Percentiles rank a stretch among this genome's conserved stretches.
phyloP scores from a whole-genome alignment of 192 early-diverging fungal genomes.

The Helicostylum pulchrum region DNA sequence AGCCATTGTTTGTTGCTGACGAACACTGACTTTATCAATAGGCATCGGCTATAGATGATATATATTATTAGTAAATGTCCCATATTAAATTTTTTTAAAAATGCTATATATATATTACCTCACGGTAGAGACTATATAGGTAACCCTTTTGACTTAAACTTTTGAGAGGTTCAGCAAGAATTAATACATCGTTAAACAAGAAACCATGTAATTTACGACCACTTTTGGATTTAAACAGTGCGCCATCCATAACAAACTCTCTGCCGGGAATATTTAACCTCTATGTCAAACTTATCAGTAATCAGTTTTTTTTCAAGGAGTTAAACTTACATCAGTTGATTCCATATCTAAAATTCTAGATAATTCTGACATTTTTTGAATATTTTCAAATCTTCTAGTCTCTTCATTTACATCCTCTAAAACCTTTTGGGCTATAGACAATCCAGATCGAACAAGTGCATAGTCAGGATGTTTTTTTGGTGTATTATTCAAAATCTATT shows the following conservation, averaged over 20 bases:
- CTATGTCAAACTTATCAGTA: conserved; percentile 27
- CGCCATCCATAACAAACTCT: conserved; percentile 68
- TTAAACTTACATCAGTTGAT: conserved; percentile 39
- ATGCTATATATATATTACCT: no score
- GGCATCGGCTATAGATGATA: conserved; percentile 25
- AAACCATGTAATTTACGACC: conserved; percentile 70
- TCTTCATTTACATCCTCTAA: conserved; percentile 85
- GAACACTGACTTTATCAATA: conserved; percentile 12
- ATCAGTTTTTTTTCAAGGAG: background rate
- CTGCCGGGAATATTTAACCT: conserved; percentile 56
- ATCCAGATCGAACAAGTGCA: conserved; percentile 56
- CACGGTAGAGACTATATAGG: conserved; percentile 43
- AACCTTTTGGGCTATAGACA: conserved; percentile 62
- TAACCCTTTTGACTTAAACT: conserved; percentile 35
- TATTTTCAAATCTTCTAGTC: conserved; percentile 58
- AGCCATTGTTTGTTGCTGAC: conserved; percentile 18
- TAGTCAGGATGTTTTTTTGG: conserved; percentile 77
- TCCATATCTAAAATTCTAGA: conserved; percentile 57
- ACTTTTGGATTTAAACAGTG: conserved; percentile 71
- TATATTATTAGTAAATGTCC: no score
- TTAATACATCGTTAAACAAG: conserved; percentile 71
- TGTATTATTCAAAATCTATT: conserved; percentile 73
- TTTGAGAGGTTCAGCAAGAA: conserved; percentile 54
- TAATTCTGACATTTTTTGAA: conserved; percentile 57
- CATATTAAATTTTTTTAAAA: no score